Conservation (phyloP, 495 filamentous ascomycete species). For the Copromyces sp. region DNA sequence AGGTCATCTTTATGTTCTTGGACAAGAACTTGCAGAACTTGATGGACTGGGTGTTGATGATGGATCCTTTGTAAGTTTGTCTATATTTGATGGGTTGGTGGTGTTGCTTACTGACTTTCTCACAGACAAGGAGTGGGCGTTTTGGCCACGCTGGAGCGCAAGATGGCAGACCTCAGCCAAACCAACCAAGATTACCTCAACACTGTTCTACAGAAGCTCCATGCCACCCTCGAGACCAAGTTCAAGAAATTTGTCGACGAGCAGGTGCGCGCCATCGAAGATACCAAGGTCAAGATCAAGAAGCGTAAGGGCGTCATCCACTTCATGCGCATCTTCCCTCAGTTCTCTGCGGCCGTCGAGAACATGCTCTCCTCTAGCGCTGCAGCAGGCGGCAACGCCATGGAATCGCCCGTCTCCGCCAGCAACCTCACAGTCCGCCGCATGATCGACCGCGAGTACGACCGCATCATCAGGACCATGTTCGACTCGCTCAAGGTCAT, state of each 20-base stretch:
- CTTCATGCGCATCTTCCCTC: constrained; percentile 87
- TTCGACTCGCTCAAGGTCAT: constrained; percentile 94
- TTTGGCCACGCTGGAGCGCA: constrained; percentile 66
- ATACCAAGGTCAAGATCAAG: constrained; percentile 98
- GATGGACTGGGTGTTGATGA: constrained; percentile 71
- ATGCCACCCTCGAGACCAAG: constrained; percentile 59
- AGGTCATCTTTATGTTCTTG: constrained; percentile 74
- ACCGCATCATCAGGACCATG: constrained; percentile 86
- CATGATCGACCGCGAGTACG: constrained; percentile 78
- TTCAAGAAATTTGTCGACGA: constrained; percentile 90
- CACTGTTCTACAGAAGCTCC: constrained; percentile 66
- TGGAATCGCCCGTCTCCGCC: background rate
- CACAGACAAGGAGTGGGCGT: constrained; percentile 79
- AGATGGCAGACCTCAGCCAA: constrained; percentile 66
- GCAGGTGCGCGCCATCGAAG: constrained; percentile 89
- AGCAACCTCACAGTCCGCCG: constrained; percentile 49
- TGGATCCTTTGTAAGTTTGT: constrained; percentile 67
- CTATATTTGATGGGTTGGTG: background rate
- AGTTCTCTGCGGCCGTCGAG: constrained; percentile 70
- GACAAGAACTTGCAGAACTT: constrained; percentile 67
- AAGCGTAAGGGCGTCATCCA: constrained; percentile 93
- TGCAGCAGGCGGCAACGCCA: background rate
- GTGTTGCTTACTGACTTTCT: background rate
- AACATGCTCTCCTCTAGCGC: constrained; percentile 58
- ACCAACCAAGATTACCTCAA: constrained; percentile 87